Evolutionary conservation across 257 asterid species (phyloP).

Genomic region (Galeopsis tetrahit): DNA sequence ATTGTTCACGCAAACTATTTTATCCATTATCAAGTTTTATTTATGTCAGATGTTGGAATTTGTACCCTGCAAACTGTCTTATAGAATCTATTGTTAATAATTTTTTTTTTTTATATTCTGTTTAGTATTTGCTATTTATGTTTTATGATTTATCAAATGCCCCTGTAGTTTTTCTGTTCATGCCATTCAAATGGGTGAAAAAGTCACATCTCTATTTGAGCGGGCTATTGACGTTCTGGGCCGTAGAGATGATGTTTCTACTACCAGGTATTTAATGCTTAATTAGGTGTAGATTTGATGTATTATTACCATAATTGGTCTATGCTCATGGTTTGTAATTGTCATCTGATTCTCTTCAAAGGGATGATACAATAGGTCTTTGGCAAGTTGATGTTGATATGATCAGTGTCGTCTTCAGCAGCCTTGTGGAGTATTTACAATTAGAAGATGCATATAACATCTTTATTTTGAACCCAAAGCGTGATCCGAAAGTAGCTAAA

Average conservation of each 20-base stretch:
- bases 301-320: constrained; percentile 22
- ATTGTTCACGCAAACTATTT: constrained; percentile 31
- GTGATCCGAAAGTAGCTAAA: constrained; percentile 61
- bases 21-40: constrained; percentile 27
- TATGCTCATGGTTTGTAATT: constrained; percentile 32
- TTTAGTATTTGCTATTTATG: constrained; percentile 13
- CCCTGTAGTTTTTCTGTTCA: constrained; percentile 88
- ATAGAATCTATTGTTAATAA: constrained; percentile 20
- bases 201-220: constrained; percentile 87
- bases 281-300: constrained; percentile 19
- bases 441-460: constrained; percentile 85
- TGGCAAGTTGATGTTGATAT: constrained; percentile 98
- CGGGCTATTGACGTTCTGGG: constrained; percentile 87
- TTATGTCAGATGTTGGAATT: constrained; percentile 22
- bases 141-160: constrained; percentile 37
- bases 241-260: constrained; percentile 69
- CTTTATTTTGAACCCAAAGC: constrained; percentile 89
- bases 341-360: constrained; percentile 41
- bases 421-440: constrained; percentile 93
- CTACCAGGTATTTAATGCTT: constrained; percentile 53
- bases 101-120: constrained; percentile 19
- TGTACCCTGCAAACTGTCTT: constrained; percentile 10
- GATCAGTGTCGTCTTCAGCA: constrained; percentile 77
- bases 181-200: constrained; percentile 96
- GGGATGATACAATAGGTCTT: constrained; percentile 66